A percentile compares a stretch with the other conserved stretches of the same genome.
Conservation (phyloP, 176 grass and related monocot species). For the Aechmea fasciata region DNA sequence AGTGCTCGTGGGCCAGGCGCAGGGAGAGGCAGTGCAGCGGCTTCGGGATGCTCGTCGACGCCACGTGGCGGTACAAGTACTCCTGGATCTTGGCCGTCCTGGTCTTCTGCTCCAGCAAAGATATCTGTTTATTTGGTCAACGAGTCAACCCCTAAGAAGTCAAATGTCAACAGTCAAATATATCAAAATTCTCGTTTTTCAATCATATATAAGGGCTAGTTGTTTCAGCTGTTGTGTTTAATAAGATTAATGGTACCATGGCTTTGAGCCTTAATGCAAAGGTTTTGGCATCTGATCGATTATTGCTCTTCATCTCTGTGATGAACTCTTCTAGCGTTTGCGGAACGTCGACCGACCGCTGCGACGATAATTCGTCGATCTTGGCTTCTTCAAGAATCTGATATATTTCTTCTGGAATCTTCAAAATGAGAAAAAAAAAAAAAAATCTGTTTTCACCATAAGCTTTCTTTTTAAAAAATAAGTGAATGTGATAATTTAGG, state of each 20-base stretch:
- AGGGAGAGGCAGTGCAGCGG: constrained; percentile 71
- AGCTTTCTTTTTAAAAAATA: neutral
- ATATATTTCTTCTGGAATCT: constrained; percentile 23
- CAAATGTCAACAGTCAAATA: neutral
- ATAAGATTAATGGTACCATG: neutral
- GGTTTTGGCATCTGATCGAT: constrained; percentile 21
- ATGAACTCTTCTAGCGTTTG: constrained; percentile 17
- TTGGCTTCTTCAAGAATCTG: constrained; percentile 2
- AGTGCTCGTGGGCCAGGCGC: constrained; percentile 60
- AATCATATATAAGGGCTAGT: neutral
- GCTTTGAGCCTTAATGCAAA: constrained; percentile 18
- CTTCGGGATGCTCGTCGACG: constrained; percentile 67
- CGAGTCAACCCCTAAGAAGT: neutral
- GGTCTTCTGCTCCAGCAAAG: constrained; percentile 49
- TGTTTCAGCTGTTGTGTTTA: neutral
- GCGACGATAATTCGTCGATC: neutral
- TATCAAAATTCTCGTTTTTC: neutral
- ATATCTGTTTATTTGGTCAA: neutral
- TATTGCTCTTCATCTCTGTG: constrained; percentile 16
- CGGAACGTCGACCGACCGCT: constrained; percentile 2
- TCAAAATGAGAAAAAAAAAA: neutral
- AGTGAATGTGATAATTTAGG: neutral
- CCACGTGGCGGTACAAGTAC: constrained; percentile 55
- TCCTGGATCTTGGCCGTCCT: constrained; percentile 41
- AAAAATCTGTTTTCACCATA: neutral